Base-by-base conservation (phyloP, 805 yeast genomes). In the Candida peoriensis region DNA sequence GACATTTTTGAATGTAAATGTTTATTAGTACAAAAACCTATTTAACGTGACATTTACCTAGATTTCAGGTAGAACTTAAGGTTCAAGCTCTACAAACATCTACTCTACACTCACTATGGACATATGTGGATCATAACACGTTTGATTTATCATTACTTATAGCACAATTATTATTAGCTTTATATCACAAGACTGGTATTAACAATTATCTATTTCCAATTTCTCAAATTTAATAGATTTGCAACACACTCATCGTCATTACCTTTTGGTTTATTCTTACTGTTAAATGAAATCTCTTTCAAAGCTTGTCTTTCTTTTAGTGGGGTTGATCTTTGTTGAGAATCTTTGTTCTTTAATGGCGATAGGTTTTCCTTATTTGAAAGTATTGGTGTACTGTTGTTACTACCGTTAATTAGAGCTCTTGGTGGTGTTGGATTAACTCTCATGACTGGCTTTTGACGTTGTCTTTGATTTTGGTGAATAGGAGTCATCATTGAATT, bases 381-480 rank as follows among this genome's bases (percentile, higher is more conserved):
- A 6, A 14, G 16, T 11, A 14, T 11, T 11, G 38, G 42, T n/a
- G n/a, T n/a, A n/a, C n/a, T n/a, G n/a, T n/a, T n/a, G n/a, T n/a
- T n/a, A n/a, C n/a, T n/a, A n/a, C n/a, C n/a, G 15, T 25, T n/a
- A 16, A 25, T 10, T 10, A 10, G 10, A 9, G 44, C 32, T 13
- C 41, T 40, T 18, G 47, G 33, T 17, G 47, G 48, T 13, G 41
- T 22, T 21, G 47, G 47, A 24, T 41, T 44, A 4, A 46, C 46
- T 29, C 38, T 44, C 46, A 46, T 44, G 1, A 42, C 32, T 37
- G 53, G 39, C 31, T 36, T 38, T 35, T 45, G 43, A 37, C 52
- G 32, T 24, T 33, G 36, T 39, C 42, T 35, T 28, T 38, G 31
- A 36, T 32, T 14, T n/a, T n/a, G n/a, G n/a, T n/a, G n/a, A 16